Evolutionary conservation across 768 basidiomycete species (phyloP).

Genomic region (Xerocomus potaroensis): DNA sequence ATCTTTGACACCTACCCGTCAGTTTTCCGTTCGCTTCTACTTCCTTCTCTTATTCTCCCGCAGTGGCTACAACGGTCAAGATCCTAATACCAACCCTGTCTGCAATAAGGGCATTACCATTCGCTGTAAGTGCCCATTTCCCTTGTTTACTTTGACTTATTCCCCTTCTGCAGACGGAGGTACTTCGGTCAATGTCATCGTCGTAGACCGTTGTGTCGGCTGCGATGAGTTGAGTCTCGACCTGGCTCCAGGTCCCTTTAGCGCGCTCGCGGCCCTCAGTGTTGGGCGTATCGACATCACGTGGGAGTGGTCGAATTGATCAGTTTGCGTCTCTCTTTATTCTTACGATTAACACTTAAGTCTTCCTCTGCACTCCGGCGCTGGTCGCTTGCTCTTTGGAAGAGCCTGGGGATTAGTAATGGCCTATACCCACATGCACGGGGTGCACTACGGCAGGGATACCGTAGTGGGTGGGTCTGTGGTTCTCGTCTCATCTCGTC

Average conservation of each 20-base stretch:
- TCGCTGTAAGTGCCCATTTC: constrained; percentile 40
- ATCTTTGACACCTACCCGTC: constrained; percentile 37
- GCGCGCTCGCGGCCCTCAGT: constrained; percentile 36
- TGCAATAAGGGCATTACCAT: constrained; percentile 47
- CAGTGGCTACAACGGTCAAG: constrained; percentile 51
- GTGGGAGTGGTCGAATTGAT: constrained; percentile 44
- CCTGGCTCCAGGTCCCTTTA: constrained; percentile 59
- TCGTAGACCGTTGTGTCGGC: constrained; percentile 61
- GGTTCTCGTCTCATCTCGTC: constrained; percentile 5
- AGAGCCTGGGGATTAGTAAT: constrained; percentile 19
- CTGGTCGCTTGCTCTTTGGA: constrained; percentile 24
- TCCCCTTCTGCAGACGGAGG: constrained; percentile 42
- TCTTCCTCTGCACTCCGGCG: constrained; percentile 1
- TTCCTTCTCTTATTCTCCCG: not conserved
- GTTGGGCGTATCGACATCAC: constrained; percentile 52
- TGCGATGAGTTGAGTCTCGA: constrained; percentile 55
- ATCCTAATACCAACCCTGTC: constrained; percentile 76
- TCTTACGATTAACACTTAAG: constrained; percentile 17
- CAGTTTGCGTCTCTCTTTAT: constrained; percentile 17
- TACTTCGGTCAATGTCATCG: constrained; percentile 41
- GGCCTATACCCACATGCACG: constrained; percentile 15
- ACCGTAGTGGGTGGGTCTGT: constrained; percentile 29
- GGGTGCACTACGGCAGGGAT: constrained; percentile 22
- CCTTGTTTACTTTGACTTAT: constrained; percentile 3
- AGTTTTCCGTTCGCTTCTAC: constrained; percentile 4